These are phyloP conservation scores for Posidonia australis DNA, from an alignment of 106 monocot genomes.

Conservation along the genomic window DNA sequence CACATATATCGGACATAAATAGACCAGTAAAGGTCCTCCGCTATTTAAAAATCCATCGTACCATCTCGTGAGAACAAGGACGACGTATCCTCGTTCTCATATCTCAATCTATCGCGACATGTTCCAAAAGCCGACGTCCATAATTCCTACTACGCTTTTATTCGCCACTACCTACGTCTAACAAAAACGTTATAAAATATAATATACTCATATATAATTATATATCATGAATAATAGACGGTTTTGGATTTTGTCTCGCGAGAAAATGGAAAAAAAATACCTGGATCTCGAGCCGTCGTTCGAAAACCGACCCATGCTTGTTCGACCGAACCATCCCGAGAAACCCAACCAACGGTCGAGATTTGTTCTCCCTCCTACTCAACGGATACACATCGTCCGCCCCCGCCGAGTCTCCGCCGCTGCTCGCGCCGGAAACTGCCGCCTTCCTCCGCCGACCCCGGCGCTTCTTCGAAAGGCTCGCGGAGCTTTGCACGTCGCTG, in stretches of 20 bases:
- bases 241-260: neutral
- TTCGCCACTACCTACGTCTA: neutral
- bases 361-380: conserved; percentile 15
- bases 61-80: neutral
- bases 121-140: too few species aligned
- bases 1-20: neutral
- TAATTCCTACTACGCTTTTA: too few species aligned
- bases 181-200: neutral
- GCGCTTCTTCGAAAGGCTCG: conserved; percentile 32
- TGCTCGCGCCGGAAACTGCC: conserved; percentile 4
- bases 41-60: neutral
- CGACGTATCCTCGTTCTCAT: too few species aligned
- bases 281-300: conserved; percentile 77
- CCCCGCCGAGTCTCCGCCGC: conserved; percentile 21
- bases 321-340: conserved; percentile 52
- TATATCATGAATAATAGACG: neutral
- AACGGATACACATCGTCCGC: conserved; percentile 22
- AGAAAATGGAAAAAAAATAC: conserved; percentile 27
- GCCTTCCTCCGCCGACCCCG: conserved; percentile 21
- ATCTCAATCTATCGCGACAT: too few species aligned
- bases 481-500: conserved; percentile 95
- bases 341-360: conserved; percentile 53
- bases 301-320: conserved; percentile 54
- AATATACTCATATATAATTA: neutral
- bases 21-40: neutral